Evolutionary conservation across 495 filamentous ascomycete genomes (phyloP), one percentile per base, ranked within the genome.

Genomic region (Penicillium canariense): DNA sequence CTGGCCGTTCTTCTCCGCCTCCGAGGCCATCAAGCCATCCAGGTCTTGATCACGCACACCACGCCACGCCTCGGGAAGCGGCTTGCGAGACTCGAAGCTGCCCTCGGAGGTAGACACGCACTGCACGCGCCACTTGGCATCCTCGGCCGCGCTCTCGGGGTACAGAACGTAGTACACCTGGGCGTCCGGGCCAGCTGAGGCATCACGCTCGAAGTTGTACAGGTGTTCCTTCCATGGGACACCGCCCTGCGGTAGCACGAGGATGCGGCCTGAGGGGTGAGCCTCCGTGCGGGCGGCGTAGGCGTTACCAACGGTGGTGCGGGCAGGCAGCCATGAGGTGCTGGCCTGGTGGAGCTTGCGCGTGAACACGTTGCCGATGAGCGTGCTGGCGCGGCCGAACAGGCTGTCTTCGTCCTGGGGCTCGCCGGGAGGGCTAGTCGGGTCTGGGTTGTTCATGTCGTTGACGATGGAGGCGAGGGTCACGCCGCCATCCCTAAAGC

Each of bases 161-260:
- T 97, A 98, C 1, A 97, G 78, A n/a, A 95, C 93, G 70, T 96
- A 97, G 59, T 69, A 70, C 5, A 90, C 83, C 48, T 85, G 72
- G 28, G 78, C 75, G 0, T 71, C 68, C 10, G 70, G 60, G n/a
- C 62, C 60, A 3, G 63, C 67, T 20, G 77, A 75, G 15, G 70
- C 68, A 53, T 85, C 76, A 52, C 80, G 79, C 74, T 98, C 95
- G 23, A 97, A 81, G 34, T 81, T 84, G 73, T 96, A 97, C 14
- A 98, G 79, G 62, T 98, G 94, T 63, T 97, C 93, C 67, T 93
- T 91, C 94, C 94, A 98, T 9, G 94, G 95, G 50, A 90, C 82
- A 34, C 86, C 81, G 49, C 82, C 83, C 10, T 85, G 76, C 48
- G 86, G 81, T 18, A 97, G 76, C 5, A 97, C 85, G 62, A 97